A percentile compares a stretch with the other conserved stretches of the same genome.
These are phyloP conservation scores for Trichophyton benhamiae DNA, from an alignment of 2,329 filamentous ascomycete species.

Conservation along the genomic window DNA sequence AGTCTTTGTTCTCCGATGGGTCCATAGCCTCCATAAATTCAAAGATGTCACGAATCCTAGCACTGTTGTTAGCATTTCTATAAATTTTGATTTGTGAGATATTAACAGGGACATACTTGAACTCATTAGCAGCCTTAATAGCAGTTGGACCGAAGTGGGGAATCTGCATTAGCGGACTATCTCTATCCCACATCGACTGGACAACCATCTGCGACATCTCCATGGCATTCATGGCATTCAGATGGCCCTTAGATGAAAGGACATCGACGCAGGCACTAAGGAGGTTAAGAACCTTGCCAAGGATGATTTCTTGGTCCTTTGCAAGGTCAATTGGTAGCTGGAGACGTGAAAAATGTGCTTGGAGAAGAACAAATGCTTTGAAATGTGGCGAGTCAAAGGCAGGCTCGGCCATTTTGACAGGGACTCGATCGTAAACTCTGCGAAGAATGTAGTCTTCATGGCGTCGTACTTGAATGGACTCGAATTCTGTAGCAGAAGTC, in stretches of 20 bases:
- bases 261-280: constrained; percentile 90
- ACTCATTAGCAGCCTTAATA: constrained; percentile 69
- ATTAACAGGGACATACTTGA: constrained; percentile 45
- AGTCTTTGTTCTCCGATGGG: constrained; percentile 77
- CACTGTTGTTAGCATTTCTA: constrained; percentile 19
- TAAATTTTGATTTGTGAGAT: neutral
- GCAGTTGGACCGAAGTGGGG: constrained; percentile 80
- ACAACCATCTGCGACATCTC: constrained; percentile 99
- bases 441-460: constrained; percentile 81
- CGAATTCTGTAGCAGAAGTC: constrained; percentile 92
- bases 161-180: constrained; percentile 93
- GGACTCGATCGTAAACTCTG: constrained; percentile 85
- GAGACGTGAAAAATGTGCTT: constrained; percentile 96
- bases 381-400: constrained; percentile 91
- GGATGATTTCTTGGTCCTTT: constrained; percentile 84
- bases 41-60: constrained; percentile 78
- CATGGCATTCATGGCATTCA: constrained; percentile 98
- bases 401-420: constrained; percentile 84
- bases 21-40: constrained; percentile 99
- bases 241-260: constrained; percentile 83
- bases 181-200: constrained; percentile 97
- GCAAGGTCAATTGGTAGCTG: constrained; percentile 88
- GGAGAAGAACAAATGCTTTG: constrained; percentile 93
- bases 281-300: constrained; percentile 73
- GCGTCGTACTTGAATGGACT: constrained; percentile 82